Evolutionary conservation across 1,284 basidiomycete genomes (phyloP), one percentile per base, ranked within the genome.

Genomic region (Cryptococcus amylolentus): DNA sequence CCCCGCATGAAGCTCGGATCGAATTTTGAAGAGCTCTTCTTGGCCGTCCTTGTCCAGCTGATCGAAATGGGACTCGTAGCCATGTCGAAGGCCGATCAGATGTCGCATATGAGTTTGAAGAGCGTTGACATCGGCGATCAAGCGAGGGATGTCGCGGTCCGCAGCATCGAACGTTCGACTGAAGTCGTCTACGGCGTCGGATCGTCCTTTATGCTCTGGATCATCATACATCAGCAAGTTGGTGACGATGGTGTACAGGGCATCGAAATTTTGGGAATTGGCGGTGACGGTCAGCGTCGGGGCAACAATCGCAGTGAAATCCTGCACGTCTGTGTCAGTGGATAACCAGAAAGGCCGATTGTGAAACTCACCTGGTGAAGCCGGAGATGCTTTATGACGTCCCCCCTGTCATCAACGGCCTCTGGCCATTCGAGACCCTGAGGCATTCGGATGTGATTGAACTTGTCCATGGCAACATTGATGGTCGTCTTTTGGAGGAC

Each of bases 111-210:
- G 84, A 35, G 81, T 74, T 78, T 97, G 94, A 16, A 95, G 80
- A 49, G 84, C 82, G 43, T 83, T 80, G 23, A 97, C 84, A 26
- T 91, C 73, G 40, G 62, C n/a, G 84, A 64, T 81, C 79, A 38
- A 88, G 83, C 43, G 87, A 83, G 45, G 85, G 83, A 46, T 76
- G 71, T 51, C 89, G 80, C 73, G 65, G 73, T 97, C 89, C 12
- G 86, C 87, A 67, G 95, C 92, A 77, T 97, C 93, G 75, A 95
- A 94, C 39, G 86, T 88, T 77, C 93, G 91, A 42, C 92, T 81
- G 67, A 96, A 83, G 23, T 85, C 88, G 77, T 97, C 89, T 45
- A 95, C 79, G 66, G 85, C 85, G 63, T 91, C 86, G 57, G 86
- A 79, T 12, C 87, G 86, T 48, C 82, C 83, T 68, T 88, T 88